Evolutionary conservation across 306 rosid species (phyloP).

Genomic region (Pyrus bretschneideri): DNA sequence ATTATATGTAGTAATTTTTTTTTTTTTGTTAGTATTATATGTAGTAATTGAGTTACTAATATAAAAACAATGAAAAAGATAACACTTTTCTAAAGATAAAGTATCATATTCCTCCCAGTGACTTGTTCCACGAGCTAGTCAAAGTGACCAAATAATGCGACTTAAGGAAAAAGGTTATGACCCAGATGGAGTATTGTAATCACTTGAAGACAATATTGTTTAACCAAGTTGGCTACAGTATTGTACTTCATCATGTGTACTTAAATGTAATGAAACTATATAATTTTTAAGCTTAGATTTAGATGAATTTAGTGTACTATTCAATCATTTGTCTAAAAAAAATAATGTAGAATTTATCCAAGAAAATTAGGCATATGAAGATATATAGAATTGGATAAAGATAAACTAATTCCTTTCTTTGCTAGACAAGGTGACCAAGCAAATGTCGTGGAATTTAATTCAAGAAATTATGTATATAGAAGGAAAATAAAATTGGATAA

Average conservation of each 20-base stretch:
- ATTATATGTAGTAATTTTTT: background rate
- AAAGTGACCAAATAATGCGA: background rate
- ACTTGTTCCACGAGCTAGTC: background rate
- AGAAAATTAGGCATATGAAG: no score
- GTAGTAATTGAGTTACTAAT: slow-evolving; percentile 11
- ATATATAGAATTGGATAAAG: background rate
- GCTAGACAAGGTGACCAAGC: background rate
- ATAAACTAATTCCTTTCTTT: background rate
- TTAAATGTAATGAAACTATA: no score
- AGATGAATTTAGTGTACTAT: no score
- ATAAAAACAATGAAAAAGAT: background rate
- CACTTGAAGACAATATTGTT: no score
- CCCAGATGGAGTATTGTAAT: background rate
- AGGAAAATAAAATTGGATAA: background rate
- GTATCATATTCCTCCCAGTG: background rate
- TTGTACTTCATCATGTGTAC: no score
- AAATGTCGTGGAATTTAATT: background rate
- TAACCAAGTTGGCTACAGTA: background rate
- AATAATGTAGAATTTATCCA: no score
- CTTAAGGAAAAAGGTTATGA: background rate
- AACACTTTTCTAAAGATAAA: background rate
- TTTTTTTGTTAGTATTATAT: background rate
- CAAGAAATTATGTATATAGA: background rate
- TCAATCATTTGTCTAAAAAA: no score
- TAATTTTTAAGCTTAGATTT: no score